Base-by-base conservation (phyloP, 805 yeast genomes). In the Kurtzmaniella cleridarum region DNA sequence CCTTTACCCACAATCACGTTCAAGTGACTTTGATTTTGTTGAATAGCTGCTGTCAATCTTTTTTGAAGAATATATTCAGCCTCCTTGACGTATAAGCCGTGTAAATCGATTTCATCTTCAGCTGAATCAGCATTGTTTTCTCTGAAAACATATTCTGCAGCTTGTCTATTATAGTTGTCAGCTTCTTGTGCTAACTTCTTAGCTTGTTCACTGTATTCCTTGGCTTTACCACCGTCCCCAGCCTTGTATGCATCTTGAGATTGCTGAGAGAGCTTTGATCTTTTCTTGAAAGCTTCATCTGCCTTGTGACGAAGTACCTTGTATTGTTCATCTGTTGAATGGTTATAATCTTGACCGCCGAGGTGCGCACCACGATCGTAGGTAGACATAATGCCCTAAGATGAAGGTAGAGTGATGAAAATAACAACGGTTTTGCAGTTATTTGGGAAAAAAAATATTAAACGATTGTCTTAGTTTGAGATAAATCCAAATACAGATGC, bases 1-100 rank as follows among this genome's bases (percentile, higher is more conserved):
- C 97, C 98, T 60, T 91, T 91, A 8, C 98, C 98, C 8, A 89
- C 97, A 57, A 91, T 90, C 15, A 88, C 93, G 46, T 79, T 76
- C 32, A 91, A 64, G 36, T 74, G 76, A 2, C 73, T 59, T 53
- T 86, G 93, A 39, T 75, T 66, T 26, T 72, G 62, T 17, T 77
- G 65, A 12, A 78, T 70, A 39, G 81, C 87, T 20, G 78, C 79
- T n/a, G 73, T 71, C 35, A 91, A 74, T 41, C 98, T 72, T 43
- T 75, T 78, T 49, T 82, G 85, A 47, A 91, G 68, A 36, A 84
- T 77, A 55, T 78, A 83, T 44, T 78, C 77, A 6, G 97, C 96
- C 63, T 91, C 98, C 56, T 81, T 83, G 14, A 91, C 95, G 50
- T 72, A 90, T 24, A 91, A 66, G 0, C 98, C 98, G 59, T 91